These are phyloP conservation scores for Boletus reticuloceps DNA, from an alignment of 768 basidiomycete genomes.

Conservation along the genomic window DNA sequence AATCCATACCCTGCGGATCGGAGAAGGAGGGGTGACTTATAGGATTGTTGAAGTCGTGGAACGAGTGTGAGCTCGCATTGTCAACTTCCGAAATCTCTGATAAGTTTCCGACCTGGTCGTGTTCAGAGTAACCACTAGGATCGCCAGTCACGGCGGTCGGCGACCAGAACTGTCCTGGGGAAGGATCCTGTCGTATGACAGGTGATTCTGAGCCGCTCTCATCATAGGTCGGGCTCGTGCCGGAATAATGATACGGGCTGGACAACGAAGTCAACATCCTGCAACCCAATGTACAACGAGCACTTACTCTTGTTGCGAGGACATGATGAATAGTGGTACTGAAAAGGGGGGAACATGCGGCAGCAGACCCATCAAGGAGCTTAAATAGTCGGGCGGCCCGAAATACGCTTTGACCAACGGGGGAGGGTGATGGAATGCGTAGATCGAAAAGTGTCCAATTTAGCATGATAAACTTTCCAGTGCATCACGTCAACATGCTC, in stretches of 20 bases:
- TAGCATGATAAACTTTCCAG: conserved; percentile 25
- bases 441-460: conserved; percentile 17
- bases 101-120: conserved; percentile 1
- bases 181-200: not conserved
- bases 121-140: conserved; percentile 3
- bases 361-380: not conserved
- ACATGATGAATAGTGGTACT: conserved; percentile 15
- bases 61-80: conserved; percentile 4
- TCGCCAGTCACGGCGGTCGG: not conserved
- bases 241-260: conserved; percentile 5
- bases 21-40: not conserved
- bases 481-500: conserved; percentile 23
- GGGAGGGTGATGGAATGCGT: conserved; percentile 18
- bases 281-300: not conserved
- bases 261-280: not conserved
- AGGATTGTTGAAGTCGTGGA: conserved; percentile 2
- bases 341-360: conserved; percentile 5
- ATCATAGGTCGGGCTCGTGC: not conserved
- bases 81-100: not conserved
- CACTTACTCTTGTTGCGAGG: conserved; percentile 21
- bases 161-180: conserved; percentile 2
- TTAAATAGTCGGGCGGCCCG: conserved; percentile 25
- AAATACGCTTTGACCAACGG: conserved; percentile 18
- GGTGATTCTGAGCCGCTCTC: conserved; percentile 2
- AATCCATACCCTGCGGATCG: conserved; percentile 6